Evolutionary conservation across 106 monocot genomes (phyloP), one percentile per base, ranked within the genome.

Genomic region (Posidonia australis): DNA sequence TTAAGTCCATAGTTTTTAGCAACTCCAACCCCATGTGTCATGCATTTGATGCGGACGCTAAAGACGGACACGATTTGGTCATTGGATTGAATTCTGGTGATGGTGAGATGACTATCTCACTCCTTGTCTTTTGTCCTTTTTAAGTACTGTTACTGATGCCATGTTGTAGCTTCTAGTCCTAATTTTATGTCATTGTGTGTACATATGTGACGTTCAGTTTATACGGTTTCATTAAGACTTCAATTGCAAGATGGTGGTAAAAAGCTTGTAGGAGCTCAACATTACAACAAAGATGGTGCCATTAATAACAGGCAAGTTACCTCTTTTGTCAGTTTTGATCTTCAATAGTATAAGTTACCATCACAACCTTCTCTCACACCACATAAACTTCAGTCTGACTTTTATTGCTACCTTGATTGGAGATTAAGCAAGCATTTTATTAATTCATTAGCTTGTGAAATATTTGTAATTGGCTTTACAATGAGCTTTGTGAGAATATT

Each of bases 61-160:
- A 87, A 65, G 96, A 90, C 58, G 96, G 96, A 51, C 90, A 96
- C 75, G 96, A 96, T 75, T 82, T 96, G 77, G 84, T 96, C 26
- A 87, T 96, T 63, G 96, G 90, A 42, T 69, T 90, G 76, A 74
- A 78, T 53, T 84, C 96, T 43, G 96, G 96, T 67, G 96, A 96
- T 64, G 78, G 96, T 96, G 67, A 76, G 82, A 31, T 58, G 5
- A 24, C 27, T 41, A 48, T 31, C 42, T 42, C 46, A 51, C 24
- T 16, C 18, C n/a, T 44, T 44, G 6, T 31, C 5, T 62, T 31
- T 57, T 71, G 13, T 26, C 21, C 32, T 65, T 17, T 54, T 72
- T 17, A 19, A 46, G 41, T 29, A 14, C n/a, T 64, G 1, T 20
- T 25, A 23, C 1, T 0, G 20, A 1, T 2, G n/a, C 17, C 51